These are phyloP conservation scores for Cordyceps pruinosa DNA, from an alignment of 2,329 filamentous ascomycete genomes.

Conservation along the genomic window DNA sequence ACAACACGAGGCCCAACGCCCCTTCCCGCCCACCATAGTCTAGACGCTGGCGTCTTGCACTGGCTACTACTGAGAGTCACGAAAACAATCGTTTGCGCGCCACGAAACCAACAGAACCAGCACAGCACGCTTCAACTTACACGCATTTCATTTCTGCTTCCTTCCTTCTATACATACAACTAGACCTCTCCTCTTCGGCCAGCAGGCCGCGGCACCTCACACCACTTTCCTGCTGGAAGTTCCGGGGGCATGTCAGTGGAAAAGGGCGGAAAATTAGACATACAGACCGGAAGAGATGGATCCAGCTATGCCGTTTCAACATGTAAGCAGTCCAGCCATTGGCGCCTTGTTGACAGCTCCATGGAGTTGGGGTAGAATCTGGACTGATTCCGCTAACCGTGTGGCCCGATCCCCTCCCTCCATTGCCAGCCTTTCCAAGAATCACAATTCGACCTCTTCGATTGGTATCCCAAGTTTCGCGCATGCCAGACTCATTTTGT, in stretches of 20 bases:
- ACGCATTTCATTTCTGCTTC: too few species aligned
- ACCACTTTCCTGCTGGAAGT: too few species aligned
- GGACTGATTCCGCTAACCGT: background rate
- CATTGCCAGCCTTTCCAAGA: conserved; percentile 37
- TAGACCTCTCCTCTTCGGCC: too few species aligned
- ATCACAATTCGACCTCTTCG: conserved; percentile 68
- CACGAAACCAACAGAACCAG: background rate
- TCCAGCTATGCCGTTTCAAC: conserved; percentile 14
- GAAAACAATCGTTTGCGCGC: background rate
- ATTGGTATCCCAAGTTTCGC: conserved; percentile 88
- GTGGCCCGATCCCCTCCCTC: background rate
- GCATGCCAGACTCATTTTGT: conserved; percentile 88
- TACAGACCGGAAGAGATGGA: background rate
- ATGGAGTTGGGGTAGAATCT: background rate
- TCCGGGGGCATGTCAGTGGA: background rate
- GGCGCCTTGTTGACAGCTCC: too few species aligned
- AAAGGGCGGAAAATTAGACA: background rate
- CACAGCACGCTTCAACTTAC: too few species aligned
- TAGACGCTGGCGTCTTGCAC: background rate
- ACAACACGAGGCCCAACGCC: background rate
- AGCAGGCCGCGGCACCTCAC: too few species aligned
- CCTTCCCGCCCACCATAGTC: background rate
- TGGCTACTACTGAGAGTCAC: too few species aligned
- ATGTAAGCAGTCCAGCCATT: conserved; percentile 14
- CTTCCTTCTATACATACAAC: too few species aligned